A percentile compares a stretch with the other conserved stretches of the same genome.
These are phyloP conservation scores for Meredithiella fracta DNA, from an alignment of 2,329 filamentous ascomycete species.

Conservation along the genomic window DNA sequence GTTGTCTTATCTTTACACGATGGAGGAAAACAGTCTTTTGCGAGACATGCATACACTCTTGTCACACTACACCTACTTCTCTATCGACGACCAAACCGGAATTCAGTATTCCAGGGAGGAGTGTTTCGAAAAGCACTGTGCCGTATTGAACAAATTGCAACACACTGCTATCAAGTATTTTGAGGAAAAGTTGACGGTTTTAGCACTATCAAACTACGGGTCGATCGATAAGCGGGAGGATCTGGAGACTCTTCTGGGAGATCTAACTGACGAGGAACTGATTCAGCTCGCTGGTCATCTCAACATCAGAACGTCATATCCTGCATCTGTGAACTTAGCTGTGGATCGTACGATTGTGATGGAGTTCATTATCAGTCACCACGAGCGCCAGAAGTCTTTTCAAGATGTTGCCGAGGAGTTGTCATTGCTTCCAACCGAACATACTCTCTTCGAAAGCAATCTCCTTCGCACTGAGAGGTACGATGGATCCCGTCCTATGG, in stretches of 20 bases:
- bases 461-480: conserved; percentile 72
- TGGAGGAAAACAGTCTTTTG: conserved; percentile 58
- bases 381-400: conserved; percentile 67
- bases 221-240: conserved; percentile 70
- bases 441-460: conserved; percentile 59
- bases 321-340: conserved; percentile 47
- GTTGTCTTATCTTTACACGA: conserved; percentile 61
- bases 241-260: conserved; percentile 56
- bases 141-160: conserved; percentile 62
- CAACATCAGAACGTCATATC: conserved; percentile 69
- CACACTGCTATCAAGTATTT: conserved; percentile 64
- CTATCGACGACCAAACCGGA: conserved; percentile 81
- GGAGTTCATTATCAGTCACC: conserved; percentile 57
- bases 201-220: conserved; percentile 83
- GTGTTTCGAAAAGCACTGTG: conserved; percentile 66
- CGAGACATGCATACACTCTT: conserved; percentile 69
- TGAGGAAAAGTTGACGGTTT: conserved; percentile 75
- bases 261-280: conserved; percentile 60
- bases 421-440: conserved; percentile 69
- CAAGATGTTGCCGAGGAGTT: conserved; percentile 60
- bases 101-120: conserved; percentile 54
- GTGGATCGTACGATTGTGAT: conserved; percentile 47
- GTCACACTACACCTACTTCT: conserved; percentile 72
- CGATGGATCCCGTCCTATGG: conserved; percentile 70
- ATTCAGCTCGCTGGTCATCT: conserved; percentile 50